These are phyloP conservation scores for Mycena filopes DNA, from an alignment of 768 basidiomycete species.

Conservation along the genomic window DNA sequence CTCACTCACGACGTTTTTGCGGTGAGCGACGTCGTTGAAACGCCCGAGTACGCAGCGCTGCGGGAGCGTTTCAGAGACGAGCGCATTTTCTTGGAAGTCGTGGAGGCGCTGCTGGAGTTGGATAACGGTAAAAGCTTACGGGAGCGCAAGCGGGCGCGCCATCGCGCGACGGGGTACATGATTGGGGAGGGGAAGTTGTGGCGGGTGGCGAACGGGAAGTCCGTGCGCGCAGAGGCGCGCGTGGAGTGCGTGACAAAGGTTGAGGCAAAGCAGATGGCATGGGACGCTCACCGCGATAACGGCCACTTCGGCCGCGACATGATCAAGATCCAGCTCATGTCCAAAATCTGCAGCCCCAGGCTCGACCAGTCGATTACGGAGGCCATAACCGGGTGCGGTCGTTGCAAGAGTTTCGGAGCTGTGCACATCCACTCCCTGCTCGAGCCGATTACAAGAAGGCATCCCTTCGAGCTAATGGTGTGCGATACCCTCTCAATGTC, in stretches of 20 bases:
- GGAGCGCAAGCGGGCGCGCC: slow-evolving; percentile 35
- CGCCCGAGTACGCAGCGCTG: not conserved
- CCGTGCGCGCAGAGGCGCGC: slow-evolving; percentile 27
- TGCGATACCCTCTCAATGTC: slow-evolving; percentile 8
- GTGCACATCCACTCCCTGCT: slow-evolving; percentile 12
- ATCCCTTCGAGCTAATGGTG: slow-evolving; percentile 16
- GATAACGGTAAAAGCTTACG: slow-evolving; percentile 27
- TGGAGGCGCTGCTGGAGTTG: slow-evolving; percentile 37
- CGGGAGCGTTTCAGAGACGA: slow-evolving; percentile 29
- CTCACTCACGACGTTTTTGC: slow-evolving; percentile 14
- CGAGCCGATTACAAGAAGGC: slow-evolving; percentile 10
- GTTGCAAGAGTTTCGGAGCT: slow-evolving; percentile 23
- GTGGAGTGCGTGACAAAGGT: slow-evolving; percentile 41
- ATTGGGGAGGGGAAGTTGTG: slow-evolving; percentile 43
- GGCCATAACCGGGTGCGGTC: slow-evolving; percentile 38
- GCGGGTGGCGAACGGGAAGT: slow-evolving; percentile 32
- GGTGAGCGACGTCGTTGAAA: not conserved
- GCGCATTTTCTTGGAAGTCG: slow-evolving; percentile 36
- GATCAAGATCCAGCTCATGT: slow-evolving; percentile 42
- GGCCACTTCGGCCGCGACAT: slow-evolving; percentile 48
- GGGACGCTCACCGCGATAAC: slow-evolving; percentile 30
- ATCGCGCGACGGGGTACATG: slow-evolving; percentile 38
- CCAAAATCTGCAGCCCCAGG: slow-evolving; percentile 39
- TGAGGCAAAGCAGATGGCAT: slow-evolving; percentile 38
- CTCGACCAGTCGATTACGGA: slow-evolving; percentile 39